phyloP scores from a whole-genome alignment of 2,329 filamentous ascomycete genomes.

The Colletotrichum truncatum region DNA sequence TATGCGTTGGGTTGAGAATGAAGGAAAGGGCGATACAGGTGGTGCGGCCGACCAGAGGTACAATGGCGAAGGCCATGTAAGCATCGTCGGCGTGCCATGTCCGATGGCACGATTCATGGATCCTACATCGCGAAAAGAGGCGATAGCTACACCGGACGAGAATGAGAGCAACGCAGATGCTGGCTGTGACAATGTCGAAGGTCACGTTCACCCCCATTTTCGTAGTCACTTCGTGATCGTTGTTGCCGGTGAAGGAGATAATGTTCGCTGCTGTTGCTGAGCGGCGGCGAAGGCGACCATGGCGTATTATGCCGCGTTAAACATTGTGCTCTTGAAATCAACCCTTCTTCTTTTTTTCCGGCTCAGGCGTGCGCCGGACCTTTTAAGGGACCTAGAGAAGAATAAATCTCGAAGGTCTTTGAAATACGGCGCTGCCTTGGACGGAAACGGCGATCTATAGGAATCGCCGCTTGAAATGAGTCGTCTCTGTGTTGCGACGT shows the following conservation, averaged over 20 bases:
- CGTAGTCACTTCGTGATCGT: slow-evolving; percentile 16
- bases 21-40: slow-evolving; percentile 37
- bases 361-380: no score
- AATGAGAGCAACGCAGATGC: slow-evolving; percentile 39
- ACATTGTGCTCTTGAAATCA: slow-evolving; percentile 13
- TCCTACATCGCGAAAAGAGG: slow-evolving; percentile 36
- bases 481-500: neutral
- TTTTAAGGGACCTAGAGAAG: neutral
- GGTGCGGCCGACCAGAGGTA: slow-evolving; percentile 40
- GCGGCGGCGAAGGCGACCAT: slow-evolving; percentile 16
- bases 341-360: neutral
- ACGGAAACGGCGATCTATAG: slow-evolving; percentile 4
- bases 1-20: slow-evolving; percentile 38
- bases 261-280: slow-evolving; percentile 4
- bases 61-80: slow-evolving; percentile 42
- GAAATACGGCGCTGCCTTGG: neutral
- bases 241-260: neutral
- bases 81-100: slow-evolving; percentile 42
- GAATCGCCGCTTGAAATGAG: neutral
- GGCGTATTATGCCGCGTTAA: slow-evolving; percentile 7
- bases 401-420: neutral
- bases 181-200: slow-evolving; percentile 38
- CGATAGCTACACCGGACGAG: slow-evolving; percentile 39
- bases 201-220: slow-evolving; percentile 35
- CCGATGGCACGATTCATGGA: slow-evolving; percentile 39